A percentile compares a stretch with the other conserved stretches of the same genome.
Evolutionary conservation across 208 protist genomes (phyloP).

Genomic region (Leishmania tarentolae): DNA sequence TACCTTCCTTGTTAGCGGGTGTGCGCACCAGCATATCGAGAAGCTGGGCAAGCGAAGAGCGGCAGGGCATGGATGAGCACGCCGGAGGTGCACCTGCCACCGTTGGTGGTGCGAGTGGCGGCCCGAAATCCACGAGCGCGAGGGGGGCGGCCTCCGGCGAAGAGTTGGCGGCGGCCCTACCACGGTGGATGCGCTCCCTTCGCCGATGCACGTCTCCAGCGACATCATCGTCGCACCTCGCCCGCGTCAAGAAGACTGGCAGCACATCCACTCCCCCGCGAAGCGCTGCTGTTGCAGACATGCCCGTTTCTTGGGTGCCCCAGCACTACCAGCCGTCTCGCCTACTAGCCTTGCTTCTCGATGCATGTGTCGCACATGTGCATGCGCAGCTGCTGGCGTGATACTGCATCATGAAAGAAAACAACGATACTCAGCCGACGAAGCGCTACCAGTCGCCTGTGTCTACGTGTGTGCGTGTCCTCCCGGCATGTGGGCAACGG

Average conservation of each 20-base stretch:
- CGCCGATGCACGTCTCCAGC: not conserved
- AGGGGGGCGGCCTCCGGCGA: not conserved
- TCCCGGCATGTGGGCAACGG: not conserved
- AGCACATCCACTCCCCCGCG: not conserved
- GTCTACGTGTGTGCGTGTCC: not conserved
- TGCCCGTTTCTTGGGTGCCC: not conserved
- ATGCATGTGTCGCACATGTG: conserved; percentile 28
- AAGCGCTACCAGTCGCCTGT: not conserved
- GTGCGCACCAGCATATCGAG: not conserved
- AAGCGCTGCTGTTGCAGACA: not conserved
- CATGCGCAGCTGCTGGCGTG: not conserved
- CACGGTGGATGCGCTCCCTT: conserved; percentile 6
- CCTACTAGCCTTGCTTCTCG: conserved; percentile 11
- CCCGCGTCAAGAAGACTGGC: not conserved
- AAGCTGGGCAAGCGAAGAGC: not conserved
- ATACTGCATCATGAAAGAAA: not conserved
- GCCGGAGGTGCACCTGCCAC: not conserved
- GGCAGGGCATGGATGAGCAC: not conserved
- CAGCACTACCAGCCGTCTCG: not conserved
- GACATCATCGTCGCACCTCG: not conserved
- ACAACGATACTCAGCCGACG: not conserved
- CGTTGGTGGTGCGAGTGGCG: not conserved
- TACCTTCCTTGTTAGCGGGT: not conserved
- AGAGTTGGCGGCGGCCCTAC: not conserved
- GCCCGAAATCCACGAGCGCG: not conserved